These are phyloP conservation scores for Malassezia slooffiae DNA, from an alignment of 1,284 basidiomycete species.

Conservation along the genomic window DNA sequence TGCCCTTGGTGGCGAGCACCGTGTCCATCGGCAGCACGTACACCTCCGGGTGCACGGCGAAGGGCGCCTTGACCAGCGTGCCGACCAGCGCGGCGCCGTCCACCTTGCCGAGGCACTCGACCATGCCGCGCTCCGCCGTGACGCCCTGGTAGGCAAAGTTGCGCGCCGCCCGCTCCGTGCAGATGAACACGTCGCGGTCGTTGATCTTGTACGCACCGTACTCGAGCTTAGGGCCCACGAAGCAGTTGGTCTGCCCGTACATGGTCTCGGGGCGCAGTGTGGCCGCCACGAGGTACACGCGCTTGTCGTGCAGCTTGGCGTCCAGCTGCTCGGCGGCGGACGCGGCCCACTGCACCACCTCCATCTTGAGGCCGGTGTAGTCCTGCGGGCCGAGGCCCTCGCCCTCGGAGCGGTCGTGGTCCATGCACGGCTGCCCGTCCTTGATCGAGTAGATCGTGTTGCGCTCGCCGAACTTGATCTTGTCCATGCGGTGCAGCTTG, in stretches of 20 bases:
- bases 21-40: constrained; percentile 97
- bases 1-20: constrained; percentile 90
- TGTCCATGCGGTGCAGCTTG: constrained; percentile 59
- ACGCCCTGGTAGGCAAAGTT: constrained; percentile 94
- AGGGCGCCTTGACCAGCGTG: constrained; percentile 79
- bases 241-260: constrained; percentile 97
- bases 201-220: constrained; percentile 73
- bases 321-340: constrained; percentile 55
- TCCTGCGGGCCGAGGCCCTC: constrained; percentile 93
- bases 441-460: constrained; percentile 99
- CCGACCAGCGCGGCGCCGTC: constrained; percentile 69
- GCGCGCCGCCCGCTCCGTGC: constrained; percentile 78
- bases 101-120: constrained; percentile 33
- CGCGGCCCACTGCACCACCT: constrained; percentile 57
- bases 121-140: constrained; percentile 49
- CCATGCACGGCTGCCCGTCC: constrained; percentile 99
- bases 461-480: constrained; percentile 76
- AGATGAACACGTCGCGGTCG: constrained; percentile 65
- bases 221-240: constrained; percentile 78
- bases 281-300: constrained; percentile 84
- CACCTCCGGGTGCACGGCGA: constrained; percentile 70
- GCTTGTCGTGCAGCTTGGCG: constrained; percentile 57
- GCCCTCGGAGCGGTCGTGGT: constrained; percentile 91
- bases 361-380: constrained; percentile 92
- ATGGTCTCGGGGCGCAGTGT: constrained; percentile 96